A percentile compares a stretch with the other conserved stretches of the same genome.
Conservation (phyloP, 176 grass and related monocot species). For the Melocanna baccifera region DNA sequence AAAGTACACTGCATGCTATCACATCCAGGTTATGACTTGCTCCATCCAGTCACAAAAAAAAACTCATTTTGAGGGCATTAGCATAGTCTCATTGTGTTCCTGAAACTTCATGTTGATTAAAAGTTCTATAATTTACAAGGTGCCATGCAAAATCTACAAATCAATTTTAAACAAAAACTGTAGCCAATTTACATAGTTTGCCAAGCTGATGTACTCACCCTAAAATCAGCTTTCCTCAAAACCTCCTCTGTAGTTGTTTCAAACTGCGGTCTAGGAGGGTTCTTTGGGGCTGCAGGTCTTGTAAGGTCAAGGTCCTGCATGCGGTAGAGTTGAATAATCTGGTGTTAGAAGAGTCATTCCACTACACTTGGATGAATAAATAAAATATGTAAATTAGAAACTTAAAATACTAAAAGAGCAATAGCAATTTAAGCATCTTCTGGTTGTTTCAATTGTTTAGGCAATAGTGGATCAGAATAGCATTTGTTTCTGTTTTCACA, state of each 20-base stretch:
- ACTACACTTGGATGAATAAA: conserved; percentile 20
- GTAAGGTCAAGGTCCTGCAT: conserved; percentile 84
- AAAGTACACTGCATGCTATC: background rate
- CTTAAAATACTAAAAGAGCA: background rate
- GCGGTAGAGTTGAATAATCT: conserved; percentile 25
- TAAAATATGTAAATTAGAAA: background rate
- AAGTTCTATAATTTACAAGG: conserved; percentile 1
- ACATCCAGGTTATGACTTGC: background rate
- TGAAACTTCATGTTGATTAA: background rate
- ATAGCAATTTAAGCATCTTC: background rate
- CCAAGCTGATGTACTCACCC: conserved; percentile 46
- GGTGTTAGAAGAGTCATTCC: conserved; percentile 1
- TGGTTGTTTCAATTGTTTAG: background rate
- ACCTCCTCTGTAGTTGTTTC: conserved; percentile 73
- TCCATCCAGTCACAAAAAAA: background rate
- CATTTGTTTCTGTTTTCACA: conserved; percentile 5
- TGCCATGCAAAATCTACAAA: background rate
- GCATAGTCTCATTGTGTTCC: background rate
- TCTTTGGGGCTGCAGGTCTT: conserved; percentile 53
- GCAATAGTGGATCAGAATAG: background rate
- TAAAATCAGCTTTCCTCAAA: conserved; percentile 92
- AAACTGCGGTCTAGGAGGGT: conserved; percentile 46
- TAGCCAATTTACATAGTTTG: conserved; percentile 1
- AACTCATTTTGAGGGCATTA: background rate
- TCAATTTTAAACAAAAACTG: background rate